These are phyloP conservation scores for Penicillium sp. DNA, from an alignment of 2,329 filamentous ascomycete species.

Conservation along the genomic window DNA sequence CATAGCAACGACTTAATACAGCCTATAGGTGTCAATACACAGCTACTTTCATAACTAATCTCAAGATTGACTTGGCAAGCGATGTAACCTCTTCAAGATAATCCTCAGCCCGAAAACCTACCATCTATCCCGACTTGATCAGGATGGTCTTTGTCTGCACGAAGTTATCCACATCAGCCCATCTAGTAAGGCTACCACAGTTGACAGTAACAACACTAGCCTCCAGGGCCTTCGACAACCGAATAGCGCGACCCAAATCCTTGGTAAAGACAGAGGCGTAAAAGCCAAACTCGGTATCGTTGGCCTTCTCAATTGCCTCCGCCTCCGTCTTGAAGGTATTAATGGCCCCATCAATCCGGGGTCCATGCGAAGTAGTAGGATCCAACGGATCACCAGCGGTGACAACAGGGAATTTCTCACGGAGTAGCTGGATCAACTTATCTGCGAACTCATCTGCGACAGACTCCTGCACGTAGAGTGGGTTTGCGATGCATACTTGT, in stretches of 20 bases:
- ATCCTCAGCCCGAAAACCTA: background rate
- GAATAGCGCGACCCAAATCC: constrained; percentile 27
- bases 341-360: constrained; percentile 63
- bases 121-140: constrained; percentile 19
- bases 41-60: background rate
- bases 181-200: constrained; percentile 36
- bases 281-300: constrained; percentile 39
- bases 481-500: constrained; percentile 58
- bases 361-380: constrained; percentile 72
- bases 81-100: background rate
- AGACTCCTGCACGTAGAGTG: constrained; percentile 73
- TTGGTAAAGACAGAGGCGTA: constrained; percentile 31
- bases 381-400: constrained; percentile 75
- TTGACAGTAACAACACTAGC: constrained; percentile 30
- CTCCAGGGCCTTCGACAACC: constrained; percentile 24
- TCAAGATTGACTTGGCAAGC: background rate
- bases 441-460: constrained; percentile 89
- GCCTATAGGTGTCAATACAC: too few relatives aligned
- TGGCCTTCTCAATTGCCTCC: constrained; percentile 53
- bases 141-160: constrained; percentile 27
- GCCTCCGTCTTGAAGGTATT: constrained; percentile 45
- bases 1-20: too few relatives aligned
- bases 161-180: constrained; percentile 42
- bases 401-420: constrained; percentile 65
- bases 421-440: constrained; percentile 73